Conservation (phyloP, 768 basidiomycete species). For the Leucogyrophana mollusca region DNA sequence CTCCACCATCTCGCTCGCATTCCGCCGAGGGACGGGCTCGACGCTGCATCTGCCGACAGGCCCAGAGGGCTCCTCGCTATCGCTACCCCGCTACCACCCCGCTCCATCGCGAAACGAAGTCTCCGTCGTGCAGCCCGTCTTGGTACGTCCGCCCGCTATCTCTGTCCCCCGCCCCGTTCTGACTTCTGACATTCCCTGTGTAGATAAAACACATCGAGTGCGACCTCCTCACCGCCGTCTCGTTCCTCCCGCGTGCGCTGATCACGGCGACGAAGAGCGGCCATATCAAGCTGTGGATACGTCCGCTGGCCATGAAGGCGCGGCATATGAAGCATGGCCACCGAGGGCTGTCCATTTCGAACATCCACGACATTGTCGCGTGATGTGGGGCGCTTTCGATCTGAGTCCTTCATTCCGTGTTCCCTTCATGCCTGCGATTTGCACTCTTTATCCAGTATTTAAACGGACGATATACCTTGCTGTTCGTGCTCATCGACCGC, state of each 20-base stretch:
- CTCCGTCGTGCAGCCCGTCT: conserved; percentile 85
- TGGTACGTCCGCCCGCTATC: conserved; percentile 47
- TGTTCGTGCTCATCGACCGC: too few species aligned
- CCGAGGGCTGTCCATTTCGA: conserved; percentile 29
- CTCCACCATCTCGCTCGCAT: conserved; percentile 72
- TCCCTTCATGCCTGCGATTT: too few species aligned
- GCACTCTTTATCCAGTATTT: too few species aligned
- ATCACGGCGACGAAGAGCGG: conserved; percentile 79
- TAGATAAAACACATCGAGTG: conserved; percentile 82
- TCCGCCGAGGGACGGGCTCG: conserved; percentile 58
- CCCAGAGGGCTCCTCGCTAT: conserved; percentile 38
- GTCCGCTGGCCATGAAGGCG: conserved; percentile 54
- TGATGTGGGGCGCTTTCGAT: too few species aligned
- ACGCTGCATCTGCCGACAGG: conserved; percentile 49
- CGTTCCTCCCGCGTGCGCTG: conserved; percentile 76
- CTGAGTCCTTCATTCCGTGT: too few species aligned
- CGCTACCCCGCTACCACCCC: conserved; percentile 64
- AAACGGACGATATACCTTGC: too few species aligned
- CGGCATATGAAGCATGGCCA: conserved; percentile 29
- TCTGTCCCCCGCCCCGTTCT: not conserved
- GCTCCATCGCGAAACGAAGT: conserved; percentile 91
- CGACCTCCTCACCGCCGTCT: conserved; percentile 72
- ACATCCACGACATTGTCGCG: conserved; percentile 24
- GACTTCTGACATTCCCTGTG: not conserved
- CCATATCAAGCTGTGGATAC: conserved; percentile 81